A percentile compares a stretch with the other conserved stretches of the same genome.
These are phyloP conservation scores for Annulohypoxylon stygium DNA, from an alignment of 495 filamentous ascomycete species.

Conservation along the genomic window DNA sequence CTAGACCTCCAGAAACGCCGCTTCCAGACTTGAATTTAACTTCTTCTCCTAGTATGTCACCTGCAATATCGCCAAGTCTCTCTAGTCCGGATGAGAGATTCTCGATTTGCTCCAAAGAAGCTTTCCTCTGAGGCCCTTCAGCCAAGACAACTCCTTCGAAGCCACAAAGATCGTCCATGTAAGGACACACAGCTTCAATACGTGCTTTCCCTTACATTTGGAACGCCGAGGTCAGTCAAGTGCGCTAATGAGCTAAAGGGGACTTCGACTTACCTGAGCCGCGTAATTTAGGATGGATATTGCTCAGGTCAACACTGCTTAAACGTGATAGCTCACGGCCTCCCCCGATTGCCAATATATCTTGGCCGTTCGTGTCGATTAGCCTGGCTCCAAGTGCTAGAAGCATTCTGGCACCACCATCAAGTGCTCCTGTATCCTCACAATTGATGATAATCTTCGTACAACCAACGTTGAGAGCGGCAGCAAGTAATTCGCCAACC, in stretches of 20 bases:
- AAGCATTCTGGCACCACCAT: conserved; percentile 21
- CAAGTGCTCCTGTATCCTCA: background rate
- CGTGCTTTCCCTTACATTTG: background rate
- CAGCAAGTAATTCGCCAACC: background rate
- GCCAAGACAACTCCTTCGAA: background rate
- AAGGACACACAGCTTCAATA: conserved; percentile 4
- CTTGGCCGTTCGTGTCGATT: background rate
- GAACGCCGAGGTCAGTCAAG: background rate
- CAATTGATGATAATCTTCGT: background rate
- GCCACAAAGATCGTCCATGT: background rate
- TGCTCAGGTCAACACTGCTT: conserved; percentile 2
- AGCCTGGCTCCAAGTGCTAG: conserved; percentile 9
- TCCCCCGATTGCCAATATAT: background rate
- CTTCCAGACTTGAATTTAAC: background rate
- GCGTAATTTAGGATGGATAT: background rate
- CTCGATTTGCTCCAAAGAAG: conserved; percentile 1
- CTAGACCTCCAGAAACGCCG: conserved; percentile 16
- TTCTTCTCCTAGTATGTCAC: background rate
- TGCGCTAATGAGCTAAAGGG: background rate
- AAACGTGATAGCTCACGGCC: background rate
- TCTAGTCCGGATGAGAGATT: background rate
- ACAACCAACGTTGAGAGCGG: conserved; percentile 1
- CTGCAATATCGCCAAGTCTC: background rate
- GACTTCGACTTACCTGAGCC: background rate
- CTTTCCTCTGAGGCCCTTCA: background rate